Evolutionary conservation across 257 asterid genomes (phyloP).

Genomic region (Salvia rosmarinus): DNA sequence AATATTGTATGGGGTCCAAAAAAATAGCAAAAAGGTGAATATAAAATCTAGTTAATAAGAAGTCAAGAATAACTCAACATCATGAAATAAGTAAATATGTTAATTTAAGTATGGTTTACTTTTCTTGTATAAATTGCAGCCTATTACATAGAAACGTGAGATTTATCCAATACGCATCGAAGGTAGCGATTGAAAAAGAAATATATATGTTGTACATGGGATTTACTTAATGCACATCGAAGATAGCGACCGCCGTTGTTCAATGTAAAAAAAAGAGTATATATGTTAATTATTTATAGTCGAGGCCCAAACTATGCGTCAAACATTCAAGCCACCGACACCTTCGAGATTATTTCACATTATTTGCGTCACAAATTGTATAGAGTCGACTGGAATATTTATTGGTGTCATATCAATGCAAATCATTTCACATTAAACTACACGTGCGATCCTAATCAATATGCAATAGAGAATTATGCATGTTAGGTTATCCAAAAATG

Average conservation of each 20-base stretch:
- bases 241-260: no score
- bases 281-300: neutral
- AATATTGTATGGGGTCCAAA: neutral
- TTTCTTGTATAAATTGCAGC: no score
- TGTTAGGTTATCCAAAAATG: neutral
- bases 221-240: no score
- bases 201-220: no score
- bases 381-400: neutral
- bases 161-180: no score
- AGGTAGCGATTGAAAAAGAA: no score
- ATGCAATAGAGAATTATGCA: neutral
- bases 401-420: neutral
- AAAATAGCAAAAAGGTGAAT: neutral
- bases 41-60: conserved; percentile 1
- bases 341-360: no score
- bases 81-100: neutral
- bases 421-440: neutral
- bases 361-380: neutral
- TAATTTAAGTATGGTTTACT: no score
- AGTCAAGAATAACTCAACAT: conserved; percentile 6
- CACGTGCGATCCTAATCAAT: neutral
- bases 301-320: conserved; percentile 8
- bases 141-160: no score
- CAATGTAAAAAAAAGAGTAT: no score
- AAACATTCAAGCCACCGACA: conserved; percentile 34